These are phyloP conservation scores for Phytophthora hibernalis DNA, from an alignment of 352 stramenopile species.

Conservation along the genomic window DNA sequence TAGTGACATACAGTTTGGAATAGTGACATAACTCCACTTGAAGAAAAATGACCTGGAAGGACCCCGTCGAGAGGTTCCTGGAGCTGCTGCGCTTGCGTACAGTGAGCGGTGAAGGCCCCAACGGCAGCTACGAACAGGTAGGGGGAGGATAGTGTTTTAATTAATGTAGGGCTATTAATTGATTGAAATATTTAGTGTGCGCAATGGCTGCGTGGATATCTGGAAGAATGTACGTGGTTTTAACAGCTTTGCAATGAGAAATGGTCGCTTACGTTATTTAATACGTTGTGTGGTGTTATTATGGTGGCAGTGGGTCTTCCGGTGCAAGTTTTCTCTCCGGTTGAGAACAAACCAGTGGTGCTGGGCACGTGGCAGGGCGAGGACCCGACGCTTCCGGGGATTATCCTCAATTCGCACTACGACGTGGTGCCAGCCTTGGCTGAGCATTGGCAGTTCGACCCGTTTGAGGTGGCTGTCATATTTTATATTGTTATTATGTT, in stretches of 20 bases:
- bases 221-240: conserved; percentile 47
- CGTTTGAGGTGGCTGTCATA: conserved; percentile 76
- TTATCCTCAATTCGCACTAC: conserved; percentile 98
- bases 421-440: conserved; percentile 94
- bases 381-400: conserved; percentile 84
- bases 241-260: no score
- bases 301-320: conserved; percentile 42
- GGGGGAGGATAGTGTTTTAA: background rate
- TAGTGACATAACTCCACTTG: background rate
- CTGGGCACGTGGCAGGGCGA: conserved; percentile 89
- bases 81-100: conserved; percentile 85
- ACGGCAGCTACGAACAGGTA: conserved; percentile 73
- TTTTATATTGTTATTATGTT: background rate
- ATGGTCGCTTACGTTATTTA: background rate
- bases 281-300: background rate
- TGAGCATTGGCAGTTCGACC: conserved; percentile 91
- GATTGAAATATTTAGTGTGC: conserved; percentile 56
- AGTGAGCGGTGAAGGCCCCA: conserved; percentile 74
- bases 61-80: conserved; percentile 69
- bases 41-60: conserved; percentile 27
- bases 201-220: conserved; percentile 69
- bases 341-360: conserved; percentile 90
- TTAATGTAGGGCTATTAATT: background rate
- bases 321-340: conserved; percentile 60
- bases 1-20: background rate